phyloP scores from a whole-genome alignment of 2,329 filamentous ascomycete species.

The Sclerotinia sclerotiorum region DNA sequence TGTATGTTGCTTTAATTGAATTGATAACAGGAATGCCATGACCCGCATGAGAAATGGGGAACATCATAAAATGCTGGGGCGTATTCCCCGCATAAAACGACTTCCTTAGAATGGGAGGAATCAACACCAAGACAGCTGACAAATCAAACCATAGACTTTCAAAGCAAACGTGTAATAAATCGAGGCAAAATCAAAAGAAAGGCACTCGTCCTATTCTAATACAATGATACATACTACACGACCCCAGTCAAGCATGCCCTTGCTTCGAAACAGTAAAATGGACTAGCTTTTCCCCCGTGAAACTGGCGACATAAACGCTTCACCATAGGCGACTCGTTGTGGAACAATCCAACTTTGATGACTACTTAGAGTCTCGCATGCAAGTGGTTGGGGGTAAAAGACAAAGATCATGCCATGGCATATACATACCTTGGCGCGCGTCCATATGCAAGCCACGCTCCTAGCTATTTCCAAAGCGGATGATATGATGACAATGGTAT shows the following conservation, averaged over 20 bases:
- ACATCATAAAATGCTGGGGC: conserved; percentile 7
- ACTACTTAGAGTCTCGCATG: neutral
- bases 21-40: conserved; percentile 6
- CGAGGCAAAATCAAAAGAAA: conserved; percentile 8
- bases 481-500: neutral
- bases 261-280: conserved; percentile 1
- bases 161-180: neutral
- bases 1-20: conserved; percentile 2
- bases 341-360: neutral
- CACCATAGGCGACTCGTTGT: conserved; percentile 2
- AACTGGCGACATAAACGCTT: conserved; percentile 12
- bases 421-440: neutral
- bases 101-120: neutral
- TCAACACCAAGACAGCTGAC: neutral
- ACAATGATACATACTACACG: neutral
- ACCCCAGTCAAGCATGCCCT: conserved; percentile 7
- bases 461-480: neutral
- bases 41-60: conserved; percentile 4
- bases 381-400: neutral
- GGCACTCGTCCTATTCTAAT: neutral
- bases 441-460: conserved; percentile 17
- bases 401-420: conserved; percentile 9
- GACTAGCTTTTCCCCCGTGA: conserved; percentile 12
- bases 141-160: neutral
- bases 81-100: neutral